Evolutionary conservation across 2,329 filamentous ascomycete genomes (phyloP).

Genomic region (Diplocarpon mali): DNA sequence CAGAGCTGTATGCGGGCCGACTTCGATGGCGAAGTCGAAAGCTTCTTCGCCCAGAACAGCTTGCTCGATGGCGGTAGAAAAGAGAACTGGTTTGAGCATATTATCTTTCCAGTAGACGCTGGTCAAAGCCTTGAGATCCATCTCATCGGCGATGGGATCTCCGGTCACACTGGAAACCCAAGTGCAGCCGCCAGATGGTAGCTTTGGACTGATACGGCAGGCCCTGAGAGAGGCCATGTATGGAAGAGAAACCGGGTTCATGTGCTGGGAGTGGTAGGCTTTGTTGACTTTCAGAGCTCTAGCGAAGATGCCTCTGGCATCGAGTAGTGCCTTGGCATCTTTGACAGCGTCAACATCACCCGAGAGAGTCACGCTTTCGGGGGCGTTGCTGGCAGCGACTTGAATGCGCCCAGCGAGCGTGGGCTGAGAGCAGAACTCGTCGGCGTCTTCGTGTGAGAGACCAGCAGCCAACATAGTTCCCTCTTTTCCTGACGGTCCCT

Average conservation of each 20-base stretch:
- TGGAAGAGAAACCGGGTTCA: slow-evolving; percentile 9
- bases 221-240: slow-evolving; percentile 6
- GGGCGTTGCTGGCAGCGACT: slow-evolving; percentile 27
- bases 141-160: slow-evolving; percentile 6
- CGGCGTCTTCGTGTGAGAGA: slow-evolving; percentile 15
- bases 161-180: slow-evolving; percentile 10
- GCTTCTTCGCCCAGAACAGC: slow-evolving; percentile 2
- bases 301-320: slow-evolving; percentile 14
- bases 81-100: slow-evolving; percentile 30
- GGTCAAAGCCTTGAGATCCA: slow-evolving; percentile 7
- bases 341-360: slow-evolving; percentile 20
- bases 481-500: slow-evolving; percentile 7
- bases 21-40: slow-evolving; percentile 15
- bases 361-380: slow-evolving; percentile 22
- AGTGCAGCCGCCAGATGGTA: neutral
- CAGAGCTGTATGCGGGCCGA: slow-evolving; percentile 19
- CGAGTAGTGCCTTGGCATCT: slow-evolving; percentile 10
- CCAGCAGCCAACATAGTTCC: slow-evolving; percentile 41
- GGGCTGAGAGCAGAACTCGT: slow-evolving; percentile 7
- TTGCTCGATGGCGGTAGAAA: slow-evolving; percentile 29
- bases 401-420: slow-evolving; percentile 12
- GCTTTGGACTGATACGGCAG: slow-evolving; percentile 2
- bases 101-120: slow-evolving; percentile 10
- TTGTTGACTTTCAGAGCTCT: slow-evolving; percentile 16
- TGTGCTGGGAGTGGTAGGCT: slow-evolving; percentile 25